Evolutionary conservation across 768 basidiomycete genomes (phyloP).

Genomic region (Mycena chlorophos): DNA sequence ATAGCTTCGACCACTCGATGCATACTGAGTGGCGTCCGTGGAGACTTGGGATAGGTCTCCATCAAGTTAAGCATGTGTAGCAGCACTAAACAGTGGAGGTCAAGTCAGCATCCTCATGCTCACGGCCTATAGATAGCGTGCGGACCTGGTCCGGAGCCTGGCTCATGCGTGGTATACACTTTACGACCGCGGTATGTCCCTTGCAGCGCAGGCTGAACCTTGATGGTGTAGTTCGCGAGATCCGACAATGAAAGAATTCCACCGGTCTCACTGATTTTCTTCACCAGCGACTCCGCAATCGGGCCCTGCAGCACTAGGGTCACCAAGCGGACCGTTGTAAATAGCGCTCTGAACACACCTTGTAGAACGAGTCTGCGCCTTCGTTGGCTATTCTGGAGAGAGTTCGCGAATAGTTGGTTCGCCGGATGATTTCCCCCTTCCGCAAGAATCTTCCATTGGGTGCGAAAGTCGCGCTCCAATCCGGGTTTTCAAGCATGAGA

Average conservation of each 20-base stretch:
- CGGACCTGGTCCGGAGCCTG: constrained; percentile 76
- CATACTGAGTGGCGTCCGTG: constrained; percentile 59
- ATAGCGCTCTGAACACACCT: constrained; percentile 40
- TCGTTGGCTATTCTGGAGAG: constrained; percentile 70
- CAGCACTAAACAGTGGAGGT: constrained; percentile 49
- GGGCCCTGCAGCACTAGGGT: constrained; percentile 51
- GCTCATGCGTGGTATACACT: constrained; percentile 83
- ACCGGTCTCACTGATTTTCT: constrained; percentile 67
- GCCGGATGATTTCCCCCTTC: constrained; percentile 72
- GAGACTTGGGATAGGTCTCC: constrained; percentile 65
- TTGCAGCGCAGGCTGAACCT: constrained; percentile 69
- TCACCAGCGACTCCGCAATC: constrained; percentile 77
- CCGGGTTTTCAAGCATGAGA: constrained; percentile 66
- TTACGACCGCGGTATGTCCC: constrained; percentile 77
- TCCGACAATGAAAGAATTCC: constrained; percentile 82
- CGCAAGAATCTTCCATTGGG: constrained; percentile 68
- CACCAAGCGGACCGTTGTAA: constrained; percentile 17
- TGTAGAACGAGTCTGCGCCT: constrained; percentile 84
- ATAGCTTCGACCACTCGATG: constrained; percentile 84
- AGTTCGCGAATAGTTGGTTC: constrained; percentile 77
- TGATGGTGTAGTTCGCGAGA: constrained; percentile 66
- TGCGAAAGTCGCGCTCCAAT: constrained; percentile 85
- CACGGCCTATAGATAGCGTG: background rate
- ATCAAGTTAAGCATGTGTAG: constrained; percentile 90
- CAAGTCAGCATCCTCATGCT: background rate